Base-by-base conservation (phyloP, 805 yeast genomes). In the Yarrowia phangngaensis region DNA sequence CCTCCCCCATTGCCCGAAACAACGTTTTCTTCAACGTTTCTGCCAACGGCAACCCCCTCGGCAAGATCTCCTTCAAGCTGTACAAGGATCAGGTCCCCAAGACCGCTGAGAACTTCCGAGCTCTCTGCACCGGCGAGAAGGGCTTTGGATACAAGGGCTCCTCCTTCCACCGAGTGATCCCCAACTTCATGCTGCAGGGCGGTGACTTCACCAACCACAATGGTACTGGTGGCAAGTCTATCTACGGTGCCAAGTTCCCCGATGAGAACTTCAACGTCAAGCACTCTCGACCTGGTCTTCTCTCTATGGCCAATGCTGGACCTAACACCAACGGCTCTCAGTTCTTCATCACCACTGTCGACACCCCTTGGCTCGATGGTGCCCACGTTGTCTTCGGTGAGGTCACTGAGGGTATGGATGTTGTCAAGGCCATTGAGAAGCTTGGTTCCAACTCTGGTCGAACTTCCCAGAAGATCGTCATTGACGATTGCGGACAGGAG, bases 261-360 rank as follows among this genome's bases (percentile, higher is more conserved):
- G 96, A 88, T 64, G 97, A 88, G 73, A 85, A 82, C 79, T 62
- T 73, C 70, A 56, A 62, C 64, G 72, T 73, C 72, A 80, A 69
- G 64, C 97, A 90, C 76, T 72, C 73, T 72, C 74, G 79, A 69
- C 80, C 94, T 75, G 76, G 88, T 77, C 71, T 83, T 70, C 69
- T 86, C 63, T 85, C 95, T 55, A 90, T 90, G 97, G 97, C 97
- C 68, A 90, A 90, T 68, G 94, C 97, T 56, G 97, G 97, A 60
- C 95, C 95, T 70, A 85, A 87, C 81, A 86, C 97, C 73, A 90
- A 90, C 73, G 97, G 97, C 52, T 88, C 96, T 50, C 97, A 89
- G 73, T 89, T 89, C 72, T 89, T 90, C 78, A 83, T 87, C 73
- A 87, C 96, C 68, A 87, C 95, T 52, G 89, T 84, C 49, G 74